A percentile compares a stretch with the other conserved stretches of the same genome.
phyloP scores from a whole-genome alignment of 2,329 filamentous ascomycete species.

The Apiospora koreana region DNA sequence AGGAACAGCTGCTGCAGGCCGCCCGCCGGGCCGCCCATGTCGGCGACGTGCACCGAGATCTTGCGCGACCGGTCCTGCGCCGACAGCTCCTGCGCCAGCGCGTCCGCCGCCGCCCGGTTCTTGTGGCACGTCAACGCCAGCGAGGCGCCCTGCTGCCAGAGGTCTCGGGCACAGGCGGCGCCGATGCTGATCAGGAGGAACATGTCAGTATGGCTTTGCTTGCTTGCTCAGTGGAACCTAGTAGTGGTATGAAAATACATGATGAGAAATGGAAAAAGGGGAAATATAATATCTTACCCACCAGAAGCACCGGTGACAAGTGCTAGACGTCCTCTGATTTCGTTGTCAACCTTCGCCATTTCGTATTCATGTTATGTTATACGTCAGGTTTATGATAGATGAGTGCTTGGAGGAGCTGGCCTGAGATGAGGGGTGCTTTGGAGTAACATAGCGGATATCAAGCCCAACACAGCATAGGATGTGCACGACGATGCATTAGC shows the following conservation, averaged over 20 bases:
- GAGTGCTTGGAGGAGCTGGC: not conserved
- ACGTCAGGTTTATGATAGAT: not conserved
- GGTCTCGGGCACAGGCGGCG: conserved; percentile 32
- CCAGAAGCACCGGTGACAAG: conserved; percentile 38
- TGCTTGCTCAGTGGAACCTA: too few species aligned
- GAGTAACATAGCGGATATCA: conserved; percentile 3
- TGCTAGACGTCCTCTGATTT: conserved; percentile 33
- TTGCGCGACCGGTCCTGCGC: conserved; percentile 29
- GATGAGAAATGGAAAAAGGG: not conserved
- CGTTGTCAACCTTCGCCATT: conserved; percentile 34
- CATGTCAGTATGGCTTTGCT: not conserved
- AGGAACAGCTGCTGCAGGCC: conserved; percentile 56
- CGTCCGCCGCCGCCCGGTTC: conserved; percentile 29
- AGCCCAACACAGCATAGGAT: not conserved
- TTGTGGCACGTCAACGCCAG: conserved; percentile 35
- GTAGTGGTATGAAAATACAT: not conserved
- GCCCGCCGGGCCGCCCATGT: conserved; percentile 52
- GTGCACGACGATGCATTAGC: not conserved
- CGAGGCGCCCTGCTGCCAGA: conserved; percentile 36
- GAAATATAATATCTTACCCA: conserved; percentile 26
- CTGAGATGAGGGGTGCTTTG: not conserved
- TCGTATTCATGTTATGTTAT: not conserved
- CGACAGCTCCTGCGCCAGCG: conserved; percentile 28
- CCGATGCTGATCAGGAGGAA: conserved; percentile 29
- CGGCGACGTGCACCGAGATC: conserved; percentile 58